These are phyloP conservation scores for Talaromyces marneffei DNA, from an alignment of 2,329 filamentous ascomycete genomes.

Conservation along the genomic window DNA sequence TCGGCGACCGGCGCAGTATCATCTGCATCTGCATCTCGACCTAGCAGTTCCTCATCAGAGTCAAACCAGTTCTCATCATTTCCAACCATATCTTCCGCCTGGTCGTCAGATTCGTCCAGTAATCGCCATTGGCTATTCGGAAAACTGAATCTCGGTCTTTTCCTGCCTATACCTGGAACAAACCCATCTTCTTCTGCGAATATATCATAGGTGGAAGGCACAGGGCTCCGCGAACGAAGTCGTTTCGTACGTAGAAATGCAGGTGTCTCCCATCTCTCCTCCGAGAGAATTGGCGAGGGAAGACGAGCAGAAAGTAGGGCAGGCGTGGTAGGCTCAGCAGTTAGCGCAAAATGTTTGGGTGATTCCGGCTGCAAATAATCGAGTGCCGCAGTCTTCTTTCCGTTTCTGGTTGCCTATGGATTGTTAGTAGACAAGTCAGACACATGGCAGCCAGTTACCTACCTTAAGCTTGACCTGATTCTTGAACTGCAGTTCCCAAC, in stretches of 20 bases:
- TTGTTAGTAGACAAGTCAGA: neutral
- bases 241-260: slow-evolving; percentile 70
- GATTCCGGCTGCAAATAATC: slow-evolving; percentile 47
- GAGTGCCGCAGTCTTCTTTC: slow-evolving; percentile 32
- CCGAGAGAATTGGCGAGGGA: neutral
- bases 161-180: slow-evolving; percentile 57
- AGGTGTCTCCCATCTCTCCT: slow-evolving; percentile 65
- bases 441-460: neutral
- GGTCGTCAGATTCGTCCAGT: slow-evolving; percentile 54
- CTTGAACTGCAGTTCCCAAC: slow-evolving; percentile 52
- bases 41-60: slow-evolving; percentile 12
- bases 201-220: slow-evolving; percentile 59
- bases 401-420: slow-evolving; percentile 24
- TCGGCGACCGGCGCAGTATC: neutral
- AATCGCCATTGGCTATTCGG: slow-evolving; percentile 69
- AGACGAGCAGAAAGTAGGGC: neutral
- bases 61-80: slow-evolving; percentile 10
- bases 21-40: neutral
- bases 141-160: slow-evolving; percentile 63
- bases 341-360: slow-evolving; percentile 13
- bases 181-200: slow-evolving; percentile 63
- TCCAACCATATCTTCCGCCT: neutral
- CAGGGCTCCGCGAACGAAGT: slow-evolving; percentile 62
- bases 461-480: slow-evolving; percentile 34
- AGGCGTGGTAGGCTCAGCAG: neutral